phyloP scores from a whole-genome alignment of 2,329 filamentous ascomycete species.

The Colletotrichum spinosum region DNA sequence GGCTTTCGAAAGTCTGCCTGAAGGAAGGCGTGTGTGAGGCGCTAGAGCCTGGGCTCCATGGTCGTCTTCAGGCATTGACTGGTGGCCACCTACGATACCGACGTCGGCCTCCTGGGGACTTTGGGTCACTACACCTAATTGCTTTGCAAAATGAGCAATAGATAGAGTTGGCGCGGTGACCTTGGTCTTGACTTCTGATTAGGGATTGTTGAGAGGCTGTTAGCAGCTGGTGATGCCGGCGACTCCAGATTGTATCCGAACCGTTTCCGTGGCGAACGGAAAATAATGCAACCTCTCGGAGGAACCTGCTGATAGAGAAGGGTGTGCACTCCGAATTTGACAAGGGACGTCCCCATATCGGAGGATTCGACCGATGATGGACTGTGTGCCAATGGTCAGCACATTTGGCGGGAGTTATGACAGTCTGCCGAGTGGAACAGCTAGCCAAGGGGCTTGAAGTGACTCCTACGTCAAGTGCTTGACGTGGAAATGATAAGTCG shows the following conservation, averaged over 20 bases:
- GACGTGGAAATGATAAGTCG: constrained; percentile 18
- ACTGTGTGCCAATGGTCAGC: constrained; percentile 17
- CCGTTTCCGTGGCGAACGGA: constrained; percentile 21
- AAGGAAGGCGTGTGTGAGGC: too few species aligned
- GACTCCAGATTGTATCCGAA: constrained; percentile 2
- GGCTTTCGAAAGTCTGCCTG: too few species aligned
- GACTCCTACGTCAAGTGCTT: constrained; percentile 10
- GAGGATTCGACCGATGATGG: constrained; percentile 21
- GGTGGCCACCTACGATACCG: too few species aligned
- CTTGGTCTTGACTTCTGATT: too few species aligned
- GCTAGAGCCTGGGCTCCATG: too few species aligned
- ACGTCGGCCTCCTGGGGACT: too few species aligned
- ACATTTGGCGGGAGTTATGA: not conserved
- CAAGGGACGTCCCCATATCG: constrained; percentile 24
- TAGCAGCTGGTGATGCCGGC: too few species aligned
- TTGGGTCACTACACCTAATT: too few species aligned
- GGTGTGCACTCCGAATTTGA: constrained; percentile 20
- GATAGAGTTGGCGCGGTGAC: too few species aligned
- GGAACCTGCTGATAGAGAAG: constrained; percentile 13
- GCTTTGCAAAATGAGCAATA: too few species aligned
- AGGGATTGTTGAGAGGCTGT: too few species aligned
- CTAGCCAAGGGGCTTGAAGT: constrained; percentile 22
- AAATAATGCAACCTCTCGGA: constrained; percentile 29
- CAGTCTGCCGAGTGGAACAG: constrained; percentile 7
- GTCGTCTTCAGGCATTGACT: too few species aligned